These are phyloP conservation scores for Lentinula raphanica DNA, from an alignment of 768 basidiomycete genomes.

Conservation along the genomic window DNA sequence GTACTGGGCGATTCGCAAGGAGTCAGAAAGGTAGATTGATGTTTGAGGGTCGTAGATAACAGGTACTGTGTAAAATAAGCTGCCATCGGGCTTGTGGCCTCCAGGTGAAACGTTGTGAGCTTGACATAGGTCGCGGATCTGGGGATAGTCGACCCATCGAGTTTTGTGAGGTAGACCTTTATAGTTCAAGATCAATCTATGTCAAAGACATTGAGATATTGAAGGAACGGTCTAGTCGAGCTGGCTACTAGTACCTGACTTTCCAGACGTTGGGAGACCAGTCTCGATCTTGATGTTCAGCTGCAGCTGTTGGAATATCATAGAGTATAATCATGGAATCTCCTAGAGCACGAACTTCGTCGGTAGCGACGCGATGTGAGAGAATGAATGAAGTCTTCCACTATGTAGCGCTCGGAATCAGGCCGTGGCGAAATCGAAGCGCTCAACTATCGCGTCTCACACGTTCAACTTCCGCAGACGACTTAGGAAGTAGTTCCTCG, in stretches of 20 bases:
- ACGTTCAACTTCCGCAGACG: too few relatives aligned
- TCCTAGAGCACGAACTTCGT: too few relatives aligned
- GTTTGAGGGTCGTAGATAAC: constrained; percentile 36
- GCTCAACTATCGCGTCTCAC: too few relatives aligned
- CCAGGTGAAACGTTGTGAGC: constrained; percentile 28
- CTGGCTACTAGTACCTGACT: constrained; percentile 28
- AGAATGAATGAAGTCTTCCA: too few relatives aligned
- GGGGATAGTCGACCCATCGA: constrained; percentile 38
- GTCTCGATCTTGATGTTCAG: constrained; percentile 15
- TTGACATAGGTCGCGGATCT: constrained; percentile 30
- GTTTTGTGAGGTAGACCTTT: constrained; percentile 34
- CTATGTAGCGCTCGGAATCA: too few relatives aligned
- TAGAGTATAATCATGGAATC: constrained; percentile 26
- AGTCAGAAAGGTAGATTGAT: constrained; percentile 30
- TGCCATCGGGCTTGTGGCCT: constrained; percentile 22
- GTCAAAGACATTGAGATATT: neutral
- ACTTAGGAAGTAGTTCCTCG: too few relatives aligned
- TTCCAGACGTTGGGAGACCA: constrained; percentile 37
- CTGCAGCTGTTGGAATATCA: constrained; percentile 23
- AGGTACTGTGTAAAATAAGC: constrained; percentile 33
- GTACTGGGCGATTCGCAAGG: constrained; percentile 39
- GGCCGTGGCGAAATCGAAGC: too few relatives aligned
- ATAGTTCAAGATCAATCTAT: constrained; percentile 25
- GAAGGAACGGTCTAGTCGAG: neutral
- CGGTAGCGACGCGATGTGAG: too few relatives aligned